These are phyloP conservation scores for Podaxis sp. DNA, from an alignment of 768 basidiomycete species.

Conservation along the genomic window DNA sequence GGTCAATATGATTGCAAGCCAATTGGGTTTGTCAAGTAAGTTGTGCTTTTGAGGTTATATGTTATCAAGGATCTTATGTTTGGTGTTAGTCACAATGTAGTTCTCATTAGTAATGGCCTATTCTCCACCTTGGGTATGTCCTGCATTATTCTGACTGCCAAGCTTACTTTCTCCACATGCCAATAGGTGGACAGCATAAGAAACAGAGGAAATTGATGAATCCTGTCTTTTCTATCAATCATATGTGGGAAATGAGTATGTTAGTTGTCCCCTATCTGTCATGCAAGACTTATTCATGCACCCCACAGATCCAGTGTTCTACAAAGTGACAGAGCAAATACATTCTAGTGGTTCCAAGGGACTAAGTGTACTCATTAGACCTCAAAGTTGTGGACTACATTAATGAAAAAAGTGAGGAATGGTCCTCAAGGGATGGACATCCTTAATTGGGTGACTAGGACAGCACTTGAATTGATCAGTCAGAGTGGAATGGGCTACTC, in stretches of 20 bases:
- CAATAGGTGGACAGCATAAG: slow-evolving; percentile 10
- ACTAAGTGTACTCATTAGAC: background rate
- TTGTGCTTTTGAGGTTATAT: background rate
- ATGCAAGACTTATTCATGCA: background rate
- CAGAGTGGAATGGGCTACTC: slow-evolving; percentile 27
- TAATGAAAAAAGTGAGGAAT: slow-evolving; percentile 20
- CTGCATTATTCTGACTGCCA: background rate
- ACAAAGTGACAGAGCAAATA: slow-evolving; percentile 27
- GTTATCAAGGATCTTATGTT: no score
- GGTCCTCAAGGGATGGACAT: slow-evolving; percentile 18
- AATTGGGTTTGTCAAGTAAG: slow-evolving; percentile 19
- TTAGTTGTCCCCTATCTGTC: background rate
- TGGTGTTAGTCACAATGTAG: slow-evolving; percentile 12
- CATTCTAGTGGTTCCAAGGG: background rate
- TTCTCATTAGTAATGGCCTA: slow-evolving; percentile 21
- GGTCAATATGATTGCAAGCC: slow-evolving; percentile 25
- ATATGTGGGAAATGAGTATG: slow-evolving; percentile 32
- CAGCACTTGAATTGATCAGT: slow-evolving; percentile 26
- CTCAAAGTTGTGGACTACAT: slow-evolving; percentile 21
- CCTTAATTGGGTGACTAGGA: slow-evolving; percentile 23
- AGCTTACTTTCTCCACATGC: background rate
- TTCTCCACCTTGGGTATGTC: slow-evolving; percentile 19
- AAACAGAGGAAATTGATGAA: slow-evolving; percentile 33
- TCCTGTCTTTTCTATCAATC: slow-evolving; percentile 29
- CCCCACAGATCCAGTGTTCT: slow-evolving; percentile 32